Evolutionary conservation across 2,329 filamentous ascomycete genomes (phyloP).

Genomic region (Tetracladium maxilliforme): DNA sequence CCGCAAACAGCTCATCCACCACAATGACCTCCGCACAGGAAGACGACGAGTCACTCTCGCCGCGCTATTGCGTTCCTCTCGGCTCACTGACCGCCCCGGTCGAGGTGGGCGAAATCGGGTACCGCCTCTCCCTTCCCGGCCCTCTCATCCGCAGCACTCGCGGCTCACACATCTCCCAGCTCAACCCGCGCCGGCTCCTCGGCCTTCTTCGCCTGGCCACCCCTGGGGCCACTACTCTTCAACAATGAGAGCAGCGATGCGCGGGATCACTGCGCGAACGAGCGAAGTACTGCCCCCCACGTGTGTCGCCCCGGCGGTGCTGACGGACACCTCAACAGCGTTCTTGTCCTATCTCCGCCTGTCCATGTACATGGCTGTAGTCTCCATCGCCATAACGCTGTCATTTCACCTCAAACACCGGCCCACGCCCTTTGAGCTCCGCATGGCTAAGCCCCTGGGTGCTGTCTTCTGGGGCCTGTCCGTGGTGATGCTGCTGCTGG

Average conservation of each 20-base stretch:
- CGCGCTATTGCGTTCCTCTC: constrained; percentile 26
- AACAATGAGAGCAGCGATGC: constrained; percentile 40
- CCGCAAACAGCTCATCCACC: too few relatives aligned
- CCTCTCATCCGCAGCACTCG: constrained; percentile 1
- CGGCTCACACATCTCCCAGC: constrained; percentile 4
- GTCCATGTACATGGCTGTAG: constrained; percentile 79
- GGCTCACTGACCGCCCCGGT: constrained; percentile 23
- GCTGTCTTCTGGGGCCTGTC: constrained; percentile 78
- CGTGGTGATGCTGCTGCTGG: constrained; percentile 60
- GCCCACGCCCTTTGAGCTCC: constrained; percentile 56
- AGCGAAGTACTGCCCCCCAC: too few relatives aligned
- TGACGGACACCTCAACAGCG: too few relatives aligned
- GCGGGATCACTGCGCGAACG: constrained; percentile 66
- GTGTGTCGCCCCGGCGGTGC: too few relatives aligned
- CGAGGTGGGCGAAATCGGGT: constrained; percentile 26
- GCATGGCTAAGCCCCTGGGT: constrained; percentile 71
- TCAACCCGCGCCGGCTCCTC: constrained; percentile 11
- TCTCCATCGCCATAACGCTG: constrained; percentile 78
- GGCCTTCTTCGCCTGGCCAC: constrained; percentile 47
- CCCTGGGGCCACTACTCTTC: constrained; percentile 36
- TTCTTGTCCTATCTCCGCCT: constrained; percentile 89
- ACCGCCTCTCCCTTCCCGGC: constrained; percentile 3
- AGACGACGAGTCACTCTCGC: too few relatives aligned
- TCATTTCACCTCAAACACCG: constrained; percentile 78
- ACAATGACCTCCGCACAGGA: too few relatives aligned